phyloP scores from a whole-genome alignment of 148 eudicot genomes.

The Nepenthes gracilis region DNA sequence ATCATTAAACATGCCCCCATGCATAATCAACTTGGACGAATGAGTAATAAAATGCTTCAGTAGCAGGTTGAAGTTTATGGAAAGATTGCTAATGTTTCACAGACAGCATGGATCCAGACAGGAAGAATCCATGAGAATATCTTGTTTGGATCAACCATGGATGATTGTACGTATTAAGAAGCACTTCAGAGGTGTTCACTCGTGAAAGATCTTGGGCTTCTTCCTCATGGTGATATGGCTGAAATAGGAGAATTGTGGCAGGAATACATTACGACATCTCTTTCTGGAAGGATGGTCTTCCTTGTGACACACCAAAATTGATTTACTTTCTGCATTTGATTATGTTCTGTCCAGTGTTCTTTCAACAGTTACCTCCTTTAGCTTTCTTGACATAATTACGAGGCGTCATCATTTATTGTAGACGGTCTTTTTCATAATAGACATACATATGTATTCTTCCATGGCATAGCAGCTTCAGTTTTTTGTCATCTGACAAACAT shows the following conservation, averaged over 20 bases:
- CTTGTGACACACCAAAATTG: constrained; percentile 92
- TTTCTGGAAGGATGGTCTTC: constrained; percentile 60
- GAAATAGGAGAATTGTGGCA: constrained; percentile 77
- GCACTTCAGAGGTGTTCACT: constrained; percentile 55
- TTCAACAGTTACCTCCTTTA: not conserved
- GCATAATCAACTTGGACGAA: not conserved
- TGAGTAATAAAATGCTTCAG: not conserved
- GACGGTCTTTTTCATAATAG: no score
- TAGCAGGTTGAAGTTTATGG: constrained; percentile 59
- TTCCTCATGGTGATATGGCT: constrained; percentile 68
- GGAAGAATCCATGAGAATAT: constrained; percentile 71
- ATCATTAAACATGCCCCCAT: not conserved
- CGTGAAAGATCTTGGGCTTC: constrained; percentile 68
- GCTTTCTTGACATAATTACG: no score
- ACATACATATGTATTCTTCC: no score
- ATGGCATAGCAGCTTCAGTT: no score
- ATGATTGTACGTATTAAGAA: constrained; percentile 47
- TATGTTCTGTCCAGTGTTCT: constrained; percentile 53
- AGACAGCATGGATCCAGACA: constrained; percentile 89
- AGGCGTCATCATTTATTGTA: no score
- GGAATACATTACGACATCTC: constrained; percentile 80
- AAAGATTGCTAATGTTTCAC: constrained; percentile 67
- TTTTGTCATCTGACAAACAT: no score
- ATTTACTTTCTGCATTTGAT: constrained; percentile 85
- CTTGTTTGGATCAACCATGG: constrained; percentile 55